Evolutionary conservation across 768 basidiomycete species (phyloP), one percentile per base, ranked within the genome.

Genomic region (Porphyrellus cyaneotinctus): DNA sequence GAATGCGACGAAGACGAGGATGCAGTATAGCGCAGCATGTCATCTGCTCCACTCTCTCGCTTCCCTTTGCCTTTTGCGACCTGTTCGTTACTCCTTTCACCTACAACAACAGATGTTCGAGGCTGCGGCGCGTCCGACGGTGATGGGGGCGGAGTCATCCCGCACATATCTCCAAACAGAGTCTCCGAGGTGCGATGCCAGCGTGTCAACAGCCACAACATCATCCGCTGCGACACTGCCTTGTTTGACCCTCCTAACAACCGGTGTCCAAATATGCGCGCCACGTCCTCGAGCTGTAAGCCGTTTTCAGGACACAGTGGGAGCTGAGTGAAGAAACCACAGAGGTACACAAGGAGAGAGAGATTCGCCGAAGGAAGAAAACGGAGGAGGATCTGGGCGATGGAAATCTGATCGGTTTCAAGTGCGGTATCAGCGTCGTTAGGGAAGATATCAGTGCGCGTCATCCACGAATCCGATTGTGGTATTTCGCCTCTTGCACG

Each of bases 241-340:
- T 59, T 69, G 56, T 44, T 46, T 4, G 57, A 53, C 36, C 71
- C 72, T 3, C 76, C 74, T 41, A 77, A 63, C 33, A 80, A 58
- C 14, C 69, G 60, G 2, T 65, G 64, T 9, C 75, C 78, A 47
- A 81, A 81, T 45, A 80, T 74, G 38, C 73, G 66, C 7, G 75
- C 74, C 45, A 80, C 70, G 39, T 74, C 72, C 46, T 77, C 72
- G 32, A 74, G 64, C 7, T 73, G 64, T n/a, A 82, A 59, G 1
- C 74, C 72, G 53, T 82, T 81, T 39, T 77, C 77, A 1, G 78
- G 74, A 49, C 73, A 77, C 8, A 78, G 67, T 3, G 77, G 79
- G 0, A 80, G 62, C 56, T 82, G 79, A 1, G 76, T 75, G 59
- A 80, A 78, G 62, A 80, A 79, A 6, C 70, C 70, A 48, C 74